A percentile compares a stretch with the other conserved stretches of the same genome.
Conservation (phyloP, 768 basidiomycete genomes). For the Panaeolus cyanescens region DNA sequence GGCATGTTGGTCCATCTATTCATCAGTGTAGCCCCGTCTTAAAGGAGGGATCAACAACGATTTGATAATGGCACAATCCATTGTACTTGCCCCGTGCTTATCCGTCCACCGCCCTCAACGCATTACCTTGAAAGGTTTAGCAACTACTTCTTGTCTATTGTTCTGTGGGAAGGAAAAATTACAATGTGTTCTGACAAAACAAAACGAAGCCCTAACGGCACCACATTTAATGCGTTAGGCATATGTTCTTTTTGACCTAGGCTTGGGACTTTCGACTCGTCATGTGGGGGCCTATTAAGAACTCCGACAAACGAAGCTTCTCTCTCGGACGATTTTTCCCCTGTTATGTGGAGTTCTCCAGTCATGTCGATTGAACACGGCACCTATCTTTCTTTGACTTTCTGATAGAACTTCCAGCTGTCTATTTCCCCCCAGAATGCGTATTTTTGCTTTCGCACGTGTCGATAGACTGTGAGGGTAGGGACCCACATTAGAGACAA, state of each 20-base stretch:
- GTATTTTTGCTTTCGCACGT: neutral
- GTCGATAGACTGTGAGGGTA: neutral
- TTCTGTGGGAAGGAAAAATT: neutral
- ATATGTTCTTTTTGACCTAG: neutral
- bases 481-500: neutral
- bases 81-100: neutral
- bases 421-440: neutral
- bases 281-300: constrained; percentile 1
- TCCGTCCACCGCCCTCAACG: neutral
- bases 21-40: neutral
- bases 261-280: neutral
- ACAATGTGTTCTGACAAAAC: neutral
- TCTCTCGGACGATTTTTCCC: neutral
- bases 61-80: neutral
- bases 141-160: neutral
- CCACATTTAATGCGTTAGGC: neutral
- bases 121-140: neutral
- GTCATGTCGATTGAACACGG: neutral
- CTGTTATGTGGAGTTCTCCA: constrained; percentile 1
- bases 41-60: neutral
- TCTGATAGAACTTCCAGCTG: constrained; percentile 1
- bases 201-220: neutral
- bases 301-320: constrained; percentile 1
- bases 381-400: neutral
- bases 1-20: constrained; percentile 1